Conservation (phyloP, 2,329 filamentous ascomycete genomes). For the Fusarium sacchari region DNA sequence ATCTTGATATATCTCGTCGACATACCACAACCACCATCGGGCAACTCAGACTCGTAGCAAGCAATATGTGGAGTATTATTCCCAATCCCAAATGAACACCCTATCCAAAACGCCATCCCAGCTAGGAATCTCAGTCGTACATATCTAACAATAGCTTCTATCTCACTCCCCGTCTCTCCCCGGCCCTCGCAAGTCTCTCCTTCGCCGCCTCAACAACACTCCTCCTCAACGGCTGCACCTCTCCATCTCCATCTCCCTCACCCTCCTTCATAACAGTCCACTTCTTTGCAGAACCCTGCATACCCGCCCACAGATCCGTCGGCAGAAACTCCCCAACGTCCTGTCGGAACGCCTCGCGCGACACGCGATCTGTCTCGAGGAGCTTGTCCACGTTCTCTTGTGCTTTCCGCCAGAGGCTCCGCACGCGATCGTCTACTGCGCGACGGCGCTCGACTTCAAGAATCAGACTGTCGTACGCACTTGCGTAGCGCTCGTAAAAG, state of each 20-base stretch:
- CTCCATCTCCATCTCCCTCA: slow-evolving; percentile 40
- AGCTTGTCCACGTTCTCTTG: slow-evolving; percentile 80
- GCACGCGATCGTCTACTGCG: slow-evolving; percentile 77
- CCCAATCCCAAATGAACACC: background rate
- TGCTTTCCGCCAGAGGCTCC: slow-evolving; percentile 79
- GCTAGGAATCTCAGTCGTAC: background rate
- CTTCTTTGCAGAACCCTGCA: slow-evolving; percentile 67
- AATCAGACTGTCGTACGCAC: slow-evolving; percentile 84
- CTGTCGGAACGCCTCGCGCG: slow-evolving; percentile 80
- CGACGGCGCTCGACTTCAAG: slow-evolving; percentile 84
- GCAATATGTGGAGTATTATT: background rate
- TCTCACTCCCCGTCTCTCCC: slow-evolving; percentile 3
- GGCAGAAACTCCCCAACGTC: slow-evolving; percentile 90
- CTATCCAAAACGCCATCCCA: background rate
- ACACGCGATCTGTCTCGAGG: slow-evolving; percentile 75
- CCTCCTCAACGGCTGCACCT: slow-evolving; percentile 24
- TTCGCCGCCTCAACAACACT: slow-evolving; percentile 42
- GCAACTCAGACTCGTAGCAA: background rate
- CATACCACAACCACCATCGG: no score
- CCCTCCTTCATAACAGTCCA: slow-evolving; percentile 58
- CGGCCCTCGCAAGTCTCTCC: slow-evolving; percentile 24
- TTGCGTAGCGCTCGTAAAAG: slow-evolving; percentile 89
- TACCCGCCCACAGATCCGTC: slow-evolving; percentile 85
- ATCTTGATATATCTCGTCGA: background rate
- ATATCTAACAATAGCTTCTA: background rate